A percentile compares a stretch with the other conserved stretches of the same genome.
phyloP scores from a whole-genome alignment of 1,139 yeast genomes.

The Sugiyamaella pinicola region DNA sequence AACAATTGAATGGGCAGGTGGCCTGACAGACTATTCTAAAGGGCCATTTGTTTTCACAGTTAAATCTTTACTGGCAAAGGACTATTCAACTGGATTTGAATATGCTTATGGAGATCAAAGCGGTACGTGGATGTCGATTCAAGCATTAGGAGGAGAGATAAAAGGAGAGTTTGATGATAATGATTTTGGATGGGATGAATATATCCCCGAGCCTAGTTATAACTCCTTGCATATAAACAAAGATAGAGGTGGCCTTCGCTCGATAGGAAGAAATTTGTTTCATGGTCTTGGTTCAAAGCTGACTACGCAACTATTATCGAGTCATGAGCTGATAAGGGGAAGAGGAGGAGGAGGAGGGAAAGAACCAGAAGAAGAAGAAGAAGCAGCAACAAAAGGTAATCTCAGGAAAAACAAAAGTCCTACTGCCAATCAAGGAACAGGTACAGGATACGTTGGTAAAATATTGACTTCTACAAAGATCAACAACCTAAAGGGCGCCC shows the following conservation, averaged over 20 bases:
- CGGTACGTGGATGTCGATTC: slow-evolving; percentile 71
- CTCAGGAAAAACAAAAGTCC: too few species aligned
- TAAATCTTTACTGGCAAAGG: slow-evolving; percentile 62
- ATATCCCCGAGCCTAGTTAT: slow-evolving; percentile 13
- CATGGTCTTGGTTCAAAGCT: slow-evolving; percentile 1
- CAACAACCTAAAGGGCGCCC: slow-evolving; percentile 6
- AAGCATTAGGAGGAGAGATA: slow-evolving; percentile 62
- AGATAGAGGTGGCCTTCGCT: background rate
- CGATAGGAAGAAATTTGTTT: slow-evolving; percentile 1
- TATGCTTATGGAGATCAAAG: slow-evolving; percentile 65
- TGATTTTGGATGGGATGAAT: slow-evolving; percentile 6
- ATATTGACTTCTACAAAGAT: background rate
- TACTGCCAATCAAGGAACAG: too few species aligned
- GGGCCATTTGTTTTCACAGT: slow-evolving; percentile 75
- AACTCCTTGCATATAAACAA: slow-evolving; percentile 9
- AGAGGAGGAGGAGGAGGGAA: background rate
- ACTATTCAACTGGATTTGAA: slow-evolving; percentile 75
- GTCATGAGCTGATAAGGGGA: background rate
- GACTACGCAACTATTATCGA: background rate
- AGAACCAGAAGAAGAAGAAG: background rate
- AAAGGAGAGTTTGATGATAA: slow-evolving; percentile 12
- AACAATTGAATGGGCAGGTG: slow-evolving; percentile 86
- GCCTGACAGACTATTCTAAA: slow-evolving; percentile 61
- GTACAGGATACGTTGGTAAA: background rate
- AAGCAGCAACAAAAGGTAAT: too few species aligned